Percentiles rank a stretch among this genome's conserved stretches.
Conservation (phyloP, 2,329 filamentous ascomycete genomes). For the Fusarium falciforme region DNA sequence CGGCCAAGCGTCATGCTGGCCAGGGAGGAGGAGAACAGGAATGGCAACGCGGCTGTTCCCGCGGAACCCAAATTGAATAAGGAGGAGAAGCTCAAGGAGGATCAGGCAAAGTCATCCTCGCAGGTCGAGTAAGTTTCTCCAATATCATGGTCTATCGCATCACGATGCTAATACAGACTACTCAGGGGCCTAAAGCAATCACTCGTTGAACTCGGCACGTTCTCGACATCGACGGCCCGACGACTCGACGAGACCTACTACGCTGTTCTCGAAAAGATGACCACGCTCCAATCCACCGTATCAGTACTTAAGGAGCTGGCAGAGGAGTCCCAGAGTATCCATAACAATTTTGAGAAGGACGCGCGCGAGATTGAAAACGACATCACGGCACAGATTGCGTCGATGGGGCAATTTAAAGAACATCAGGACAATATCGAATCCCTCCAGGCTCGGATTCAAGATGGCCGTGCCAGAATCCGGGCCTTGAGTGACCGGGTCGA, state of each 20-base stretch:
- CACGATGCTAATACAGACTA: conserved; percentile 36
- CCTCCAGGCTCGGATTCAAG: conserved; percentile 70
- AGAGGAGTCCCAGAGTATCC: conserved; percentile 67
- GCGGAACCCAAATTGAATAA: conserved; percentile 43
- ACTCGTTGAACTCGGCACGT: conserved; percentile 64
- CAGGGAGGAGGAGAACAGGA: conserved; percentile 43
- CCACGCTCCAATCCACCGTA: conserved; percentile 72
- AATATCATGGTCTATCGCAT: not conserved
- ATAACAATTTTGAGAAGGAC: conserved; percentile 69
- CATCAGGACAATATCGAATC: conserved; percentile 73
- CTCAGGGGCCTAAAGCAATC: conserved; percentile 62
- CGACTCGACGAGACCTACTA: conserved; percentile 81
- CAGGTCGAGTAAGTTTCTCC: conserved; percentile 47
- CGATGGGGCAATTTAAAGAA: conserved; percentile 70
- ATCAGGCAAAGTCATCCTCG: conserved; percentile 48
- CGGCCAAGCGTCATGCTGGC: conserved; percentile 54
- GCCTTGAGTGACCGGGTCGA: conserved; percentile 72
- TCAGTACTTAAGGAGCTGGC: conserved; percentile 75
- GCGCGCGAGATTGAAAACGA: conserved; percentile 70
- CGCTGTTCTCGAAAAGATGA: conserved; percentile 76
- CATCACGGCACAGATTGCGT: conserved; percentile 68
- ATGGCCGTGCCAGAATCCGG: conserved; percentile 69
- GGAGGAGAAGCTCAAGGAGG: conserved; percentile 55
- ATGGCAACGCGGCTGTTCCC: conserved; percentile 13
- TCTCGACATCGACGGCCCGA: conserved; percentile 71